phyloP scores from a whole-genome alignment of 2,329 filamentous ascomycete genomes.

The Grosmannia clavigera region DNA sequence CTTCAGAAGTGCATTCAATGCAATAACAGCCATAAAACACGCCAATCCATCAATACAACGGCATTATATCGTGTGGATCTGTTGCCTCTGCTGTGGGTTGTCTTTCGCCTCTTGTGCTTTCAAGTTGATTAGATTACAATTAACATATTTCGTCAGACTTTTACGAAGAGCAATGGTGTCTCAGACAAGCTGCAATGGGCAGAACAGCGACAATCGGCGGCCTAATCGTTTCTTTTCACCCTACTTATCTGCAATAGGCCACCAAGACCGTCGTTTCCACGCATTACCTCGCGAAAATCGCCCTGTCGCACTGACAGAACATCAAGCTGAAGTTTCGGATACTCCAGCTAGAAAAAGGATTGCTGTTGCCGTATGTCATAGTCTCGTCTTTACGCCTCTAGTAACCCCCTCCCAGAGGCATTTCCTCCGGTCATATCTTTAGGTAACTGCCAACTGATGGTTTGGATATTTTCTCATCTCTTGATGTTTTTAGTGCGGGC shows the following conservation, averaged over 20 bases:
- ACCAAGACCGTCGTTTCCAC: conserved; percentile 25
- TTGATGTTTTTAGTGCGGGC: conserved; percentile 51
- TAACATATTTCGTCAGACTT: conserved; percentile 4
- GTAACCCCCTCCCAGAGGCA: neutral
- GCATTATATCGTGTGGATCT: neutral
- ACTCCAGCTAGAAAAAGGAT: conserved; percentile 43
- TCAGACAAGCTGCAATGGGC: conserved; percentile 23
- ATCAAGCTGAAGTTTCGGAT: conserved; percentile 27
- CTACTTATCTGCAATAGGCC: conserved; percentile 19
- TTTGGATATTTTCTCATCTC: neutral
- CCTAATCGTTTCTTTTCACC: conserved; percentile 28
- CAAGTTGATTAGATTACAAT: neutral
- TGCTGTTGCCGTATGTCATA: conserved; percentile 38
- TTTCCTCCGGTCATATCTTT: neutral
- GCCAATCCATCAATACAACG: neutral
- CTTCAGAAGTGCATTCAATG: too few relatives aligned
- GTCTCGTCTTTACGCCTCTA: neutral
- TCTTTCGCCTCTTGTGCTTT: neutral
- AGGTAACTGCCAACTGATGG: neutral
- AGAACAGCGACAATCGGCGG: conserved; percentile 23
- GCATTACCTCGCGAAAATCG: conserved; percentile 24
- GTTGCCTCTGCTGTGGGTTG: neutral
- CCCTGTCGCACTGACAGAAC: conserved; percentile 27
- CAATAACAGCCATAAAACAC: neutral
- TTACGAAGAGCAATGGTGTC: conserved; percentile 27